Base-by-base conservation (phyloP, 1,284 basidiomycete species). In the Cystobasidiaceae sp. region DNA sequence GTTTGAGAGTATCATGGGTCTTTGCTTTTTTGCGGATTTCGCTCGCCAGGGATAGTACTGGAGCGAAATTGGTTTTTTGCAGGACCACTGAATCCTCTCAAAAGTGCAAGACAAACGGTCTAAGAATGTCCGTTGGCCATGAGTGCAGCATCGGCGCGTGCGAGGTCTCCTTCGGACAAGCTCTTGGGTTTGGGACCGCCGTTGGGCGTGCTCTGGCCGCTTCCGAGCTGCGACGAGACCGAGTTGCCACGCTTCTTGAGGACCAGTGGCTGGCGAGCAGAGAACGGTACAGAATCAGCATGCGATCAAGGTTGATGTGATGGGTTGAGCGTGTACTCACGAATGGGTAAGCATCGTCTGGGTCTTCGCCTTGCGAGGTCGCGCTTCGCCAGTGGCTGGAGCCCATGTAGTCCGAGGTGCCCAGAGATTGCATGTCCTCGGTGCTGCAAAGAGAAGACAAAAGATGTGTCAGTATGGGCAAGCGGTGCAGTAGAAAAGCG, bases 311-410 rank as follows among this genome's bases (percentile, higher is more conserved):
- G 68, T 64, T 4, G 9, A 34, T 30, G 34, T 6, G 5, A 2
- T 41, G 44, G 34, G 34, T 41, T 28, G 32, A 68, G 34, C 15
- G 74, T 48, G 11, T 3, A 49, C 46, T 30, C 30, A 63, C 60
- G 70, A 93, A 93, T 4, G 90, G 90, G 80, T 96, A 96, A 45
- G 85, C 84, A 73, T 93, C 89, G 62, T 93, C 90, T 66, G 94
- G 91, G 50, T 93, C 93, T 25, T 90, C 88, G 13, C 70, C 61
- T 39, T 68, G 66, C 41, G 80, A 75, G n/a, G n/a, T n/a, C 32
- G 61, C 52, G 33, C 49, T 54, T 77, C 76, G 68, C 78, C 76
- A 71, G 57, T 60, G 66, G 76, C 77, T 13, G 71, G 76, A 64
- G 70, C 73, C 79, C 79, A 79, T 69, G 30, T 51, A 68, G 52